Evolutionary conservation across 768 basidiomycete species (phyloP), one percentile per base, ranked within the genome.

Genomic region (Rhizopogon vesiculosus): DNA sequence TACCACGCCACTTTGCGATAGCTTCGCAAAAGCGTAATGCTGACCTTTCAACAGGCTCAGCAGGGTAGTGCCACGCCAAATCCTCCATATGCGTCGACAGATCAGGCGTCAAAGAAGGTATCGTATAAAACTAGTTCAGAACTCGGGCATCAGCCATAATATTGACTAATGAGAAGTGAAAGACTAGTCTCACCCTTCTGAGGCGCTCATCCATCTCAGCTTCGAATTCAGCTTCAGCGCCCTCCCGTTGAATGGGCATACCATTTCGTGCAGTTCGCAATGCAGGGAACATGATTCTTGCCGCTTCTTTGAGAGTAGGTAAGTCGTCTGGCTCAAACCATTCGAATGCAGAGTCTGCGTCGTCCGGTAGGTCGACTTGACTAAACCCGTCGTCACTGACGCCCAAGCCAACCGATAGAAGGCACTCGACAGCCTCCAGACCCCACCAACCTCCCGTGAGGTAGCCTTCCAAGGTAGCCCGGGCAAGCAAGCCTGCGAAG

Each of bases 391-490:
- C 57, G 3, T 68, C 65, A 29, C 67, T 67, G 19, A 79, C 69
- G 7, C 84, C 82, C 43, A 88, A 69, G 1, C 91, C 92, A 22
- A 93, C 79, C 2, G 85, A 83, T 46, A 93, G 70, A 54, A 94
- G 69, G 56, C 86, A 82, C 62, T 90, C 86, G 9, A 85, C 78
- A 5, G 86, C 83, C 40, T 84, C 80, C 1, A 80, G 71, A 1
- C 92, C 91, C 29, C 77, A 79, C 92, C 92, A 95, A 0, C 87
- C 86, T 9, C 84, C 86, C 1, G 84, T 85, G 44, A 93, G 76
- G 64, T 93, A 94, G 0, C 92, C 92, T 64, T 95, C 91, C 51
- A 94, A 70, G 18, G 85, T 87, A 0, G 90, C 90, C n/a, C 91
- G 81, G 5, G 91, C 91, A 29, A 92, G 74, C 22, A 95, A 73